Evolutionary conservation across 495 filamentous ascomycete genomes (phyloP), one percentile per base, ranked within the genome.

Genomic region (Bacidia rubella): DNA sequence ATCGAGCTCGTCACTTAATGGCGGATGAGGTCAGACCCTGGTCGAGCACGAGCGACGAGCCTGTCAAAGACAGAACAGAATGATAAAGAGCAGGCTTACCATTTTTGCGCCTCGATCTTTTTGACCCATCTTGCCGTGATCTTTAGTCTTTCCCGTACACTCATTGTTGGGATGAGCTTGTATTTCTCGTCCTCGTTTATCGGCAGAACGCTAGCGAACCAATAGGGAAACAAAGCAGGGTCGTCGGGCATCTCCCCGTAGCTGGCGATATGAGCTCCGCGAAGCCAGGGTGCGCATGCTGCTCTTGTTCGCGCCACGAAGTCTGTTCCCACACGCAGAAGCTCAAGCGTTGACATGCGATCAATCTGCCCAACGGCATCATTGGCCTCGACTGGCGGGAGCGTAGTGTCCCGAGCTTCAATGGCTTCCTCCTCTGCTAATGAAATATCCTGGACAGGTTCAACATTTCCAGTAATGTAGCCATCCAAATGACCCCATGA

Each of bases 151-250:
- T 90, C 84, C 43, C 88, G 69, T 0, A 94, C 88, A 56, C 82
- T 90, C 2, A 66, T 79, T 2, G 82, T 82, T 10, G 68, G 63
- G 24, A 95, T 66, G 20, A 95, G 66, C 9, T 70, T 71, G 58
- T 94, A 93, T 60, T 90, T 90, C 54, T 93, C 83, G 21, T 80
- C 72, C 17, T 88, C 85, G 38, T 73, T 73, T 27, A 90, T 77
- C 15, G 87, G 87, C 10, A 93, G 62, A 47, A 93, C 78, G 57
- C 76, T 84, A 15, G 86, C 88, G 55, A 96, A 84, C 90, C 90
- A 96, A 72, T 87, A 96, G 0, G 88, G 85, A 58, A 95, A 92
- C 11, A 77, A 61, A 0, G 80, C 79, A 1, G 86, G 79, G 63
- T 95, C 86, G 5, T 74, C 70, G 0, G 87, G 89, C 15, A 78